Percentiles rank a stretch among this genome's conserved stretches.
Conservation (phyloP, 768 basidiomycete species). For the Lentinula edodes region DNA sequence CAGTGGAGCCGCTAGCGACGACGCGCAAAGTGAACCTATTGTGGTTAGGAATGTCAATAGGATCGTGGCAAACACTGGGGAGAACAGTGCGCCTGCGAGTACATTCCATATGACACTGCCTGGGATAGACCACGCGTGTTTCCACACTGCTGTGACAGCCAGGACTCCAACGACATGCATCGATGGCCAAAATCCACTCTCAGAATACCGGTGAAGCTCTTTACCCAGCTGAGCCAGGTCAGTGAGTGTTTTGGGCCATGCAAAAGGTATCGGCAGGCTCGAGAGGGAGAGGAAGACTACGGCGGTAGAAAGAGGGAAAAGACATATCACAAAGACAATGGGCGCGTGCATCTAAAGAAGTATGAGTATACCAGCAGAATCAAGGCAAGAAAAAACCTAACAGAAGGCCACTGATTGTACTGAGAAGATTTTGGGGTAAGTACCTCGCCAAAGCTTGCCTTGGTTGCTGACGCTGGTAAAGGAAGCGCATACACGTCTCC, state of each 20-base stretch:
- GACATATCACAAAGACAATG: slow-evolving; percentile 59
- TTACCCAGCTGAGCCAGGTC: slow-evolving; percentile 74
- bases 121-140: slow-evolving; percentile 96
- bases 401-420: slow-evolving; percentile 16
- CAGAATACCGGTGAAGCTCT: slow-evolving; percentile 76
- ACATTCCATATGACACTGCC: slow-evolving; percentile 89
- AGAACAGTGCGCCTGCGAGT: slow-evolving; percentile 15
- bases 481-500: slow-evolving; percentile 48
- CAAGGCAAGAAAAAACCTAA: slow-evolving; percentile 15
- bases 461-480: slow-evolving; percentile 44
- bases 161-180: slow-evolving; percentile 81
- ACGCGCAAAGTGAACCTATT: slow-evolving; percentile 77
- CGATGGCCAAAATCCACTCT: slow-evolving; percentile 57
- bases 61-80: slow-evolving; percentile 70
- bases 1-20: slow-evolving; percentile 75
- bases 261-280: slow-evolving; percentile 64
- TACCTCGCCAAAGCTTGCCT: slow-evolving; percentile 38
- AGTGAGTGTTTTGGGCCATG: slow-evolving; percentile 78
- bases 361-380: slow-evolving; percentile 23
- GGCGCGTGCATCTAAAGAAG: slow-evolving; percentile 30
- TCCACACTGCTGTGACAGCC: slow-evolving; percentile 84
- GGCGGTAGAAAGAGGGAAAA: slow-evolving; percentile 64
- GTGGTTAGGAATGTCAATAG: slow-evolving; percentile 83
- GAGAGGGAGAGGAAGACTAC: slow-evolving; percentile 39
- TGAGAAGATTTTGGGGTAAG: slow-evolving; percentile 32